Percentiles rank a stretch among this genome's conserved stretches.
These are phyloP conservation scores for Cenchrus americanus DNA, from an alignment of 176 grass and related monocot genomes.

Conservation along the genomic window DNA sequence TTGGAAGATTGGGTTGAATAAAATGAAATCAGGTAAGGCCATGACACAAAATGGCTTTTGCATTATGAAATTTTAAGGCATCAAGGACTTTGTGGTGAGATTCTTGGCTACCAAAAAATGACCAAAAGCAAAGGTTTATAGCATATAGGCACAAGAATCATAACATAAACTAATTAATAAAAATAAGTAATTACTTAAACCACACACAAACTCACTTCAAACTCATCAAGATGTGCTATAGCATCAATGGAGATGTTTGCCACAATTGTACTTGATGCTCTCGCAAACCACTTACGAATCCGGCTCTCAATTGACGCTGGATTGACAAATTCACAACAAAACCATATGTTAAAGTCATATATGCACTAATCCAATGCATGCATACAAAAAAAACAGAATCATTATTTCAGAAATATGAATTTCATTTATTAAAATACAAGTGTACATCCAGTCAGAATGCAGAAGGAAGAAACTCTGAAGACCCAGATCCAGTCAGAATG, in stretches of 20 bases:
- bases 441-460: background rate
- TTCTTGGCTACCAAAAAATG: constrained; percentile 1
- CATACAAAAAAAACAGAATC: constrained; percentile 22
- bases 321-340: constrained; percentile 33
- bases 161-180: constrained; percentile 23
- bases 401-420: background rate
- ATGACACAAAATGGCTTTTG: background rate
- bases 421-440: background rate
- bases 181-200: constrained; percentile 20
- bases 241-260: constrained; percentile 75
- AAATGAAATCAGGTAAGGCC: background rate
- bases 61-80: background rate
- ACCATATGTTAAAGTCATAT: background rate
- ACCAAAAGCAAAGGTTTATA: background rate
- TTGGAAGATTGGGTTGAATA: background rate
- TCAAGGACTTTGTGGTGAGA: background rate
- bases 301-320: constrained; percentile 70
- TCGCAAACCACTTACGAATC: constrained; percentile 72
- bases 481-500: background rate
- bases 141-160: background rate
- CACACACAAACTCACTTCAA: constrained; percentile 69
- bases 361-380: constrained; percentile 14
- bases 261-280: constrained; percentile 71
- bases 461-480: background rate
- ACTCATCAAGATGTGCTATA: constrained; percentile 61